Percentiles rank a stretch among this genome's conserved stretches.
These are phyloP conservation scores for Cladosporium sp. DNA, from an alignment of 2,329 filamentous ascomycete genomes.

Conservation along the genomic window DNA sequence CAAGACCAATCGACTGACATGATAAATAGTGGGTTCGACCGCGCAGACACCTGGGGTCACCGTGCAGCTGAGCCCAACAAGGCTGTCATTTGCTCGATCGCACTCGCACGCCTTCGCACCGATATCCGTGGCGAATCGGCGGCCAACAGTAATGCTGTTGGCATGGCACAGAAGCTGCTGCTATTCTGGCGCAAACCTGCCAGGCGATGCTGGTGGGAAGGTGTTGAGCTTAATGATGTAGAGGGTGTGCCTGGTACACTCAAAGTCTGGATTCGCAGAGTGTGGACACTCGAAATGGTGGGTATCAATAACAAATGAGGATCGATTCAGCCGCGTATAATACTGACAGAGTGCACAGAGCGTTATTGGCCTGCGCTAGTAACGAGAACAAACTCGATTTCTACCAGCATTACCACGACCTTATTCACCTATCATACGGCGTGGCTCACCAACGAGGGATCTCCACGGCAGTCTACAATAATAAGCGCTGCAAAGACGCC, in stretches of 20 bases:
- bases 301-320: conserved; percentile 24
- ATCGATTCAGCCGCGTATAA: not conserved
- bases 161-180: conserved; percentile 96
- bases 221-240: conserved; percentile 83
- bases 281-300: conserved; percentile 97
- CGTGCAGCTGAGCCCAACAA: conserved; percentile 97
- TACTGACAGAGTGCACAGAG: conserved; percentile 19
- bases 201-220: conserved; percentile 97
- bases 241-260: conserved; percentile 86
- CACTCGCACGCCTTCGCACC: conserved; percentile 84
- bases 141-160: conserved; percentile 71
- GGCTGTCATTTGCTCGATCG: conserved; percentile 95
- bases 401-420: not conserved
- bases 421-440: too few species aligned
- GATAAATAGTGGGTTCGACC: conserved; percentile 77
- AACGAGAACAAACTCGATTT: not conserved
- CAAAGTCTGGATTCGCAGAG: conserved; percentile 96
- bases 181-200: conserved; percentile 98
- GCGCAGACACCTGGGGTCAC: conserved; percentile 93
- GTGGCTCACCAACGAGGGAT: not conserved
- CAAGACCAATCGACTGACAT: not conserved
- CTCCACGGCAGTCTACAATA: not conserved
- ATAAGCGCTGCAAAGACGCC: not conserved
- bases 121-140: conserved; percentile 67
- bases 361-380: conserved; percentile 28